Evolutionary conservation across 2,329 filamentous ascomycete genomes (phyloP).

Genomic region (Periconia digitata): DNA sequence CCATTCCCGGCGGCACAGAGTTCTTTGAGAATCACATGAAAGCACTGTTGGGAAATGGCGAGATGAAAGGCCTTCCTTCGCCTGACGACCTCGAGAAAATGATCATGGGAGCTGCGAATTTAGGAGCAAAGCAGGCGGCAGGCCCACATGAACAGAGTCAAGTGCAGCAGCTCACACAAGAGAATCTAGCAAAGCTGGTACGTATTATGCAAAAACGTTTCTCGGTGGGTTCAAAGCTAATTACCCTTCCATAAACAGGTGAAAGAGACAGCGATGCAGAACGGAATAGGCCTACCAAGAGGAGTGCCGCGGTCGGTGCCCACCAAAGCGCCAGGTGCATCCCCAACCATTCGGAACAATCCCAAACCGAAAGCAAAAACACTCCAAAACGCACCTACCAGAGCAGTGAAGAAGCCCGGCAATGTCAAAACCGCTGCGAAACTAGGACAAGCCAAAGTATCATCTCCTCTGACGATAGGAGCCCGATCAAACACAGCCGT

Average conservation of each 20-base stretch:
- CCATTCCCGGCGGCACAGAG: conserved; percentile 36
- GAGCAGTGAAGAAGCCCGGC: conserved; percentile 7
- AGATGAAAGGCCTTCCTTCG: conserved; percentile 36
- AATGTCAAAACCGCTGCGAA: conserved; percentile 8
- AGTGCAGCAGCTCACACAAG: conserved; percentile 38
- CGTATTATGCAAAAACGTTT: background rate
- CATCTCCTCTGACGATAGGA: conserved; percentile 1
- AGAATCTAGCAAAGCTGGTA: conserved; percentile 40
- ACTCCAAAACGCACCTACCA: conserved; percentile 10
- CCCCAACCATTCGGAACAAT: conserved; percentile 15
- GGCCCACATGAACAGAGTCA: conserved; percentile 25
- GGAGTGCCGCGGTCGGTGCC: conserved; percentile 31
- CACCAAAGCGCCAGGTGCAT: conserved; percentile 18
- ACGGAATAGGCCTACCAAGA: conserved; percentile 35
- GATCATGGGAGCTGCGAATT: conserved; percentile 37
- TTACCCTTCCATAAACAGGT: background rate
- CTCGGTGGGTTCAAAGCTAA: background rate
- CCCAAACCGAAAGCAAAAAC: conserved; percentile 26
- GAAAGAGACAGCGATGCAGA: conserved; percentile 42
- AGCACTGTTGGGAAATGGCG: conserved; percentile 30
- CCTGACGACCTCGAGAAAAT: conserved; percentile 41
- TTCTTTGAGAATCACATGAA: conserved; percentile 42
- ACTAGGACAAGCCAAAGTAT: conserved; percentile 5
- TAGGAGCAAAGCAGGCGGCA: conserved; percentile 35
- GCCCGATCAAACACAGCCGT: background rate